Percentiles rank a stretch among this genome's conserved stretches.
phyloP scores from a whole-genome alignment of 1,284 basidiomycete species.

The Inonotus obliquus region DNA sequence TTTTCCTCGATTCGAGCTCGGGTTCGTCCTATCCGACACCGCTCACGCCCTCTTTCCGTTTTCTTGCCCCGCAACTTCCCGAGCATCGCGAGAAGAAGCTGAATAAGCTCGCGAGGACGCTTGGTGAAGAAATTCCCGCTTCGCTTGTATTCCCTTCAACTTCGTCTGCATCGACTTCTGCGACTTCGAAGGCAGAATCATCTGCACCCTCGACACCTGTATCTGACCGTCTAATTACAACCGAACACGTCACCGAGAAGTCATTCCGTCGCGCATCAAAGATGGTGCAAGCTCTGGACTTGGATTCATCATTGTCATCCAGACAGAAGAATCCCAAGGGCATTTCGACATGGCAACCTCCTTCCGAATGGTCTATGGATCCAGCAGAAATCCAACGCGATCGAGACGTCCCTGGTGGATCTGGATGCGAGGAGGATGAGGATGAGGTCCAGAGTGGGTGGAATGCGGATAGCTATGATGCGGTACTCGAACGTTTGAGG shows the following conservation, averaged over 20 bases:
- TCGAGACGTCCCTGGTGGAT: not conserved
- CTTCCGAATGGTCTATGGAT: conserved; percentile 13
- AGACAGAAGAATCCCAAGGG: not conserved
- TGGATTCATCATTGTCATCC: not conserved
- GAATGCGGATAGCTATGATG: conserved; percentile 11
- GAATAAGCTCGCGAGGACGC: conserved; percentile 46
- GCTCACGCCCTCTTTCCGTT: conserved; percentile 23
- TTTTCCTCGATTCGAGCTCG: conserved; percentile 22
- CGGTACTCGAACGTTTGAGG: conserved; percentile 7
- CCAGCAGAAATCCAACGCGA: not conserved
- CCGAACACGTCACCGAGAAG: no score
- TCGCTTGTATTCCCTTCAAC: conserved; percentile 42
- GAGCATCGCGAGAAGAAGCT: conserved; percentile 34
- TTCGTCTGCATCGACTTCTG: not conserved
- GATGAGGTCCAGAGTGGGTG: not conserved
- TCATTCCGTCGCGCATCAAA: not conserved
- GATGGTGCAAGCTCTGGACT: not conserved
- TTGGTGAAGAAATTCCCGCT: conserved; percentile 50
- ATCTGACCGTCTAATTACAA: not conserved
- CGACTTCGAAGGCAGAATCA: not conserved
- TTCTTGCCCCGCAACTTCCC: conserved; percentile 18
- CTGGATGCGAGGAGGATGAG: not conserved
- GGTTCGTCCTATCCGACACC: conserved; percentile 21
- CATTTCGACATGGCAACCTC: conserved; percentile 11
- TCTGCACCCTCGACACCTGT: not conserved